phyloP scores from a whole-genome alignment of 2,329 filamentous ascomycete species.

The Fusarium nelsonii region DNA sequence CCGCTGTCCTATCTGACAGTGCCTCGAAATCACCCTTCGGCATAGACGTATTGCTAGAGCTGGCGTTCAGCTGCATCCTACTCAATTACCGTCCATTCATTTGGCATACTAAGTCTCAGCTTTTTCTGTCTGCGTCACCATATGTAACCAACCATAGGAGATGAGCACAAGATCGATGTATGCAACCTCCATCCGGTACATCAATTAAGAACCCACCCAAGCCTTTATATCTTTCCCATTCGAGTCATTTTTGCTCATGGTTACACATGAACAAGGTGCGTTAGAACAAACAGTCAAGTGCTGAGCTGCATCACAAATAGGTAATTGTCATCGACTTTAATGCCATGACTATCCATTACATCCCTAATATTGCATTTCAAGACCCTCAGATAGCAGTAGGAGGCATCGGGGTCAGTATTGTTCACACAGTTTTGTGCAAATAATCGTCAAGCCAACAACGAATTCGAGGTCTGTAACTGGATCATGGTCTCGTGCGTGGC shows the following conservation, averaged over 20 bases:
- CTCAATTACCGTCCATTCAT: not conserved
- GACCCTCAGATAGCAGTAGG: too few relatives aligned
- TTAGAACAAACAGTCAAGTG: conserved; percentile 7
- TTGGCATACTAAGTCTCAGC: conserved; percentile 30
- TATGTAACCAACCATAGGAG: conserved; percentile 25
- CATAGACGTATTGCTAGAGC: not conserved
- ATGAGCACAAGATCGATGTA: conserved; percentile 38
- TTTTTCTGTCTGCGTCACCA: conserved; percentile 12
- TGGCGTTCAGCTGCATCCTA: conserved; percentile 5
- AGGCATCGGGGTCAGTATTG: not conserved
- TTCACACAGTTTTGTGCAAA: conserved; percentile 23
- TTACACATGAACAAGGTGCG: conserved; percentile 26
- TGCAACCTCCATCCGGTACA: conserved; percentile 7
- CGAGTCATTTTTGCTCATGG: conserved; percentile 29
- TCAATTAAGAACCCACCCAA: not conserved
- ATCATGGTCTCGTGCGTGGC: conserved; percentile 22
- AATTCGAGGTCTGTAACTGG: conserved; percentile 31
- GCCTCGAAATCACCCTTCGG: not conserved
- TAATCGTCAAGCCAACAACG: conserved; percentile 8
- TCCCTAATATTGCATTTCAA: too few relatives aligned
- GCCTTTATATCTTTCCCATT: conserved; percentile 10
- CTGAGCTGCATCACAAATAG: not conserved
- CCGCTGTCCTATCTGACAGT: not conserved
- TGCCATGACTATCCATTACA: too few relatives aligned
- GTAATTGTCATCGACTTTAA: not conserved